Base-by-base conservation (phyloP, 352 stramenopile species). In the Aphanomyces invadans region DNA sequence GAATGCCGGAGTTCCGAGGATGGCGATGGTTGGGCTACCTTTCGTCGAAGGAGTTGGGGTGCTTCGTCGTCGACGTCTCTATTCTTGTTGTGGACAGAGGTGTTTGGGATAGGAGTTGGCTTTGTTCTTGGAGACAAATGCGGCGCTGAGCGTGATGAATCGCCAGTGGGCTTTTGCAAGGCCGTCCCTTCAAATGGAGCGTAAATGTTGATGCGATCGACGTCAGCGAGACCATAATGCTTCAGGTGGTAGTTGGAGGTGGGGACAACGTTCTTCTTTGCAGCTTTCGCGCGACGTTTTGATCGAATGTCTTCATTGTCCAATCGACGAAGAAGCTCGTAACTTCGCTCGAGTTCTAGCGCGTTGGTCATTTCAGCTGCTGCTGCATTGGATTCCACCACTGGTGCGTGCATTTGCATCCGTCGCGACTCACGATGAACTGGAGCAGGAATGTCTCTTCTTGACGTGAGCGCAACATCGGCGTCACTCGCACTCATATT, bases 201-300 rank as follows among this genome's bases (percentile, higher is more conserved):
- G 55, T 64, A 64, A 29, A 64, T 64, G n/a, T 64, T 52, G 55
- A 64, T 51, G 9, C 29, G 12, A 26, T 52, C 55, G 52, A 7
- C 12, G 17, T 32, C 36, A 4, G 36, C 55, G 9, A 48, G n/a
- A 38, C 55, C 55, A 32, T 51, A 33, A 12, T 64, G 55, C 36
- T 64, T 64, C 21, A 64, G 33, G 36, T 64, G 55, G 55, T 64
- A 64, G 28, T 64, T 64, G n/a, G 55, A 51, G n/a, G 55, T 49
- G 2, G 55, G 55, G 2, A 49, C 17, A 11, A 64, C 9, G 15
- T 32, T 48, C 39, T 63, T 19, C 33, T 48, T 48, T n/a, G 36
- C 36, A 17, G 36, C 36, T 29, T 64, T 29, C 36, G 21, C 29
- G 15, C 21, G 49, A 3, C 32, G n/a, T 19, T 38, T 33, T 9